Evolutionary conservation across 31 red algal genomes (phyloP), one percentile per base, ranked within the genome.

Genomic region (Odonthalia washingtoniensis): DNA sequence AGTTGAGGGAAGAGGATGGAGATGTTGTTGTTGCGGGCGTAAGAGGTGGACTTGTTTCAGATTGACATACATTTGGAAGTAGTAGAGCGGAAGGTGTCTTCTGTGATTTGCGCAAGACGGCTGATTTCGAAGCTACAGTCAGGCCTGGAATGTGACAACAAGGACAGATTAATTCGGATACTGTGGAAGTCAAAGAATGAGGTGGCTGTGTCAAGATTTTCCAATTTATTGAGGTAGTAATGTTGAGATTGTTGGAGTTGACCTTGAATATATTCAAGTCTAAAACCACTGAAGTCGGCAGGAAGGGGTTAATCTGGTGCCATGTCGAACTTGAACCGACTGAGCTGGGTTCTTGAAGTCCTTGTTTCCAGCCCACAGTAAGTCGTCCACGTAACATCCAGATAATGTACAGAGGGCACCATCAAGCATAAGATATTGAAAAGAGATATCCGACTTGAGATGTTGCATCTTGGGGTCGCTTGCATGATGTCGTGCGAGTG

Each of bases 381-480:
- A n/a, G 37, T 84, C 61, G 42, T 84, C 65, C 5, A 84, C 61
- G 65, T 84, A 84, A 5, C n/a, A 45, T 39, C 80, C 80, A 26
- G 32, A 84, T 40, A 84, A 32, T 34, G 42, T 62, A 9, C 3
- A 4, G 16, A 84, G 65, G 5, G 33, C 4, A 27, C 72, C 44
- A 26, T 76, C 57, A 4, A 3, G 9, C 32, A 62, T 77, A 24
- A 6, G 3, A 26, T 61, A 41, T 27, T 87, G 77, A 27, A 87
- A 4, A 5, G 83, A 68, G 40, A 72, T 68, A 44, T 77, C 83
- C 5, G 70, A 53, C 38, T 32, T 34, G 26, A 87, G 28, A 24
- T 32, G 14, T 34, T 72, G 61, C 83, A 87, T 87, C 24, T 14
- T 27, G 3, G 61, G 34, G 5, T 74, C 12, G 3, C 34, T 4